Base-by-base conservation (phyloP, 1,139 yeast genomes). In the Oligophagozyma castellii region DNA sequence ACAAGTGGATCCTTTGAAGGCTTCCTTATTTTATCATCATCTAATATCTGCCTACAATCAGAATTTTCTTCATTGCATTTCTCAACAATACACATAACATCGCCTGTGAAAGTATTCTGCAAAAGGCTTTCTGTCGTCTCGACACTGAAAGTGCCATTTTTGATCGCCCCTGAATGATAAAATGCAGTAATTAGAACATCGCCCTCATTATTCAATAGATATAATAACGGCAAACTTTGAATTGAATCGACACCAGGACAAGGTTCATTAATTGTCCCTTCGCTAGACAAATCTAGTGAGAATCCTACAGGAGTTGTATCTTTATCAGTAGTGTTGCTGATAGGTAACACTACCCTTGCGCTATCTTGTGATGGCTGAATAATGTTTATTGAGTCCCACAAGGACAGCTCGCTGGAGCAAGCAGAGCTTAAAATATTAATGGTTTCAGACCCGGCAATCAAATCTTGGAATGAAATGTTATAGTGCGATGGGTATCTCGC, bases 271-370 rank as follows among this genome's bases (percentile, higher is more conserved):
- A 74, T 70, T 2, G 41, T 43, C 5, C 59, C 60, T 1, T 51
- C 46, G 4, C 70, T 57, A 5, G 65, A 56, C 11, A 73, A 44
- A 46, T 80, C 93, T 3, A 80, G 30, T 0, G 68, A 71, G 19
- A 78, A 41, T 2, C 94, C 94, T 13, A 78, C 56, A 0, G 86
- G 73, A 2, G 79, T 67, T 4, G 78, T 66, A 44, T 80, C 93
- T 29, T 69, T 76, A 22, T 67, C 70, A 0, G 73, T 56, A 2
- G 65, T 74, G 11, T 69, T 73, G 46, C 68, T 69, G 38, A 80
- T 58, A 1, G 94, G 93, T 38, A 80, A 59, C 10, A 68, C 66
- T 0, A 93, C 89, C 30, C 79, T 63, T 38, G 70, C 70, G 3
- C 73, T 59, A 44, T 83, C 95, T 40, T 76, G 79, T 3, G 65